Conservation (phyloP, 2,329 filamentous ascomycete genomes). For the Alternaria panax region DNA sequence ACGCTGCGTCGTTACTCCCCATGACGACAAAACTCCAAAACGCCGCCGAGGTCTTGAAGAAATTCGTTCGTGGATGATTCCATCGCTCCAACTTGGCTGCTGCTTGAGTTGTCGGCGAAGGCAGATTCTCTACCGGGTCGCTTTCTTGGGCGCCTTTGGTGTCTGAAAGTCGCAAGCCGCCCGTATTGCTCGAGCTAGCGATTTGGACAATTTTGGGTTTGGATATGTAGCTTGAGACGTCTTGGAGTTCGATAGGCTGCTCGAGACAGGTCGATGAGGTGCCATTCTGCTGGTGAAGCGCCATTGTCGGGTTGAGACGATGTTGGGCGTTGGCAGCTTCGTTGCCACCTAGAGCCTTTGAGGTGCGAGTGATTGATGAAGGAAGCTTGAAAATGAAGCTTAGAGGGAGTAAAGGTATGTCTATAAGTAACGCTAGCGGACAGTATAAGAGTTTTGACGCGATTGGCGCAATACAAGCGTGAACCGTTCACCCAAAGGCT, state of each 20-base stretch:
- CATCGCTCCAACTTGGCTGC: slow-evolving; percentile 62
- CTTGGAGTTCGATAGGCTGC: slow-evolving; percentile 40
- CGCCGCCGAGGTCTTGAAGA: slow-evolving; percentile 65
- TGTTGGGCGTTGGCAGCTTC: background rate
- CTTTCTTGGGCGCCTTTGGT: slow-evolving; percentile 18
- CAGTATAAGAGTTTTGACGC: background rate
- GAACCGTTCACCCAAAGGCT: background rate
- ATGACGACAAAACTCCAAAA: slow-evolving; percentile 70
- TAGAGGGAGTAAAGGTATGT: background rate
- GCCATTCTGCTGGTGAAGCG: slow-evolving; percentile 40
- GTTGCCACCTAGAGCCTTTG: background rate
- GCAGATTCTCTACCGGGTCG: slow-evolving; percentile 51
- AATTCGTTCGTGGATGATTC: slow-evolving; percentile 68
- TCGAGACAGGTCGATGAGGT: slow-evolving; percentile 47
- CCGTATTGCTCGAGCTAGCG: slow-evolving; percentile 11
- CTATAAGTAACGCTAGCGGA: background rate
- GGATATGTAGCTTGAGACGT: slow-evolving; percentile 33
- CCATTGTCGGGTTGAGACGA: slow-evolving; percentile 24
- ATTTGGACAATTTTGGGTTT: slow-evolving; percentile 32
- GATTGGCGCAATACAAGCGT: background rate
- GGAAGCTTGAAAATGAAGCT: background rate
- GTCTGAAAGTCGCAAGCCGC: slow-evolving; percentile 26
- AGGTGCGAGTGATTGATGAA: background rate
- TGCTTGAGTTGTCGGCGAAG: slow-evolving; percentile 55
- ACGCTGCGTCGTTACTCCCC: slow-evolving; percentile 73